Percentiles rank a stretch among this genome's conserved stretches.
Conservation (phyloP, 768 basidiomycete species). For the Astraeus odoratus region DNA sequence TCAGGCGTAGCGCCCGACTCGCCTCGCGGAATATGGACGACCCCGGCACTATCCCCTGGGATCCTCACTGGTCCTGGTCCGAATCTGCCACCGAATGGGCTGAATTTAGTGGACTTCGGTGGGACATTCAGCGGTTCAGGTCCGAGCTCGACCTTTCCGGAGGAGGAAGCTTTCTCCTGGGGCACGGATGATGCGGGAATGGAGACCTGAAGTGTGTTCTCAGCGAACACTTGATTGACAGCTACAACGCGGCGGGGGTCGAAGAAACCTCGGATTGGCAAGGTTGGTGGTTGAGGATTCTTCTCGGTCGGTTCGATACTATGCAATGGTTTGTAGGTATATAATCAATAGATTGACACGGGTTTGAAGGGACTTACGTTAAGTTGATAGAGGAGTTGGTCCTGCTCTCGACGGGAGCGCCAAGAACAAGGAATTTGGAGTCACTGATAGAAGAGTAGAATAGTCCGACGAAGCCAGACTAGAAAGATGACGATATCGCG, state of each 20-base stretch:
- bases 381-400: constrained; percentile 34
- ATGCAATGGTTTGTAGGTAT: background rate
- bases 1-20: constrained; percentile 19
- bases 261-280: constrained; percentile 23
- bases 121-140: constrained; percentile 11
- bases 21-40: constrained; percentile 12
- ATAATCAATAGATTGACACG: too few species aligned
- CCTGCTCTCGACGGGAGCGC: constrained; percentile 25
- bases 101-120: background rate
- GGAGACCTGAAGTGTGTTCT: constrained; percentile 16
- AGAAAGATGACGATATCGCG: too few species aligned
- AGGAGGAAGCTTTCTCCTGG: background rate
- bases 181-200: constrained; percentile 19
- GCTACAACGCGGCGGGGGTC: constrained; percentile 26
- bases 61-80: constrained; percentile 18
- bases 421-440: constrained; percentile 27
- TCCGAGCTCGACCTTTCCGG: constrained; percentile 17
- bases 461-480: constrained; percentile 28
- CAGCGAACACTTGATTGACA: constrained; percentile 30
- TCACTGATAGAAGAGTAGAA: constrained; percentile 33
- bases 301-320: constrained; percentile 27
- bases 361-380: constrained; percentile 21
- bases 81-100: constrained; percentile 15
- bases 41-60: constrained; percentile 8
- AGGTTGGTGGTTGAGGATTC: constrained; percentile 11